These are phyloP conservation scores for Cajanus cajan DNA, from an alignment of 306 rosid species.

Conservation along the genomic window DNA sequence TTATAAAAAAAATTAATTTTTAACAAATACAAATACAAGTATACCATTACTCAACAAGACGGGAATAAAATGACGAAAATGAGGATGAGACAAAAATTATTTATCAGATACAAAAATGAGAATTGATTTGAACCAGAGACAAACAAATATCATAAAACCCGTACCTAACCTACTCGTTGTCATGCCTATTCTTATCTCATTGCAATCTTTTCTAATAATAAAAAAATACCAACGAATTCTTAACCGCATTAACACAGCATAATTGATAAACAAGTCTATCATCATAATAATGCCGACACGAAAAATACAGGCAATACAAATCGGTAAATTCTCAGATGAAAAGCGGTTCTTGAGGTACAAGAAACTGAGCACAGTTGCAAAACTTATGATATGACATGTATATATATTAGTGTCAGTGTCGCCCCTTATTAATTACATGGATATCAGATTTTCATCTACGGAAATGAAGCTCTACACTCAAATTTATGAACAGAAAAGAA, in stretches of 20 bases:
- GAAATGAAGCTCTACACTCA: conserved; percentile 45
- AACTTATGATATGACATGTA: conserved; percentile 7
- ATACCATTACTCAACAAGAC: no score
- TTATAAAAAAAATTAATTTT: no score
- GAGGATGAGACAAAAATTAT: no score
- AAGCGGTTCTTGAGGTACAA: neutral
- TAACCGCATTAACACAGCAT: neutral
- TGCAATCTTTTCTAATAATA: no score
- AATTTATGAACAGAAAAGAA: conserved; percentile 82
- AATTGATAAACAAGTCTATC: neutral
- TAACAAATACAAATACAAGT: no score
- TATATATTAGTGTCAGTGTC: neutral
- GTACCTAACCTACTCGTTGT: no score
- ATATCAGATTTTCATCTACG: conserved; percentile 32
- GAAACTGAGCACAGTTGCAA: conserved; percentile 5
- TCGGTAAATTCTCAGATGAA: neutral
- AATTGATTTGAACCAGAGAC: no score
- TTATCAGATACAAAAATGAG: no score
- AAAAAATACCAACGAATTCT: neutral
- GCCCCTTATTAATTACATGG: conserved; percentile 46
- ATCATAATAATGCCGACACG: neutral
- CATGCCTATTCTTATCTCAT: no score
- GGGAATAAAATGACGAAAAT: no score
- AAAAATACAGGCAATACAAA: neutral
- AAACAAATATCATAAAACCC: no score